phyloP scores from a whole-genome alignment of 208 protist species.

The Wallacemonas collosoma region DNA sequence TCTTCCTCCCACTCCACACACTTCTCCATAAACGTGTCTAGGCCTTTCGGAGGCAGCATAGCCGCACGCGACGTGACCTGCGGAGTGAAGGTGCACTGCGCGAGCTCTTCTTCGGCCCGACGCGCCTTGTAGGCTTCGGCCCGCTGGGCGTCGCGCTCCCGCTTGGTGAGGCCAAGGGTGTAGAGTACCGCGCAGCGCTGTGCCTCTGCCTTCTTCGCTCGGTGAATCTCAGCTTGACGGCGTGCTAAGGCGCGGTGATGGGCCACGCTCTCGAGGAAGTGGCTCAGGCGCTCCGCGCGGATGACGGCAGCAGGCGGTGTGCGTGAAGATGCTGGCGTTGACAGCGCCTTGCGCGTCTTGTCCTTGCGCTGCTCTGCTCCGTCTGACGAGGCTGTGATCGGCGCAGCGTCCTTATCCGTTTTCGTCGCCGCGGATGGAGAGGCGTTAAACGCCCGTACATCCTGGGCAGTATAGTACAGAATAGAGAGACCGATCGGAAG shows the following conservation, averaged over 20 bases:
- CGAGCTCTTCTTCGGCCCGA: slow-evolving; percentile 29
- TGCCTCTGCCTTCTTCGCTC: slow-evolving; percentile 25
- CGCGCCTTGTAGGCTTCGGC: slow-evolving; percentile 14
- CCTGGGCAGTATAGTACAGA: slow-evolving; percentile 52
- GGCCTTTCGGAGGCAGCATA: slow-evolving; percentile 37
- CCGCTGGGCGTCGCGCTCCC: slow-evolving; percentile 1
- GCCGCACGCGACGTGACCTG: slow-evolving; percentile 33
- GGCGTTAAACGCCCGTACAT: slow-evolving; percentile 11
- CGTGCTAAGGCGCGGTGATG: slow-evolving; percentile 21
- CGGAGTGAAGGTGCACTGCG: slow-evolving; percentile 57
- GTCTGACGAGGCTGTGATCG: too few relatives aligned
- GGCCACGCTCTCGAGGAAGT: slow-evolving; percentile 33
- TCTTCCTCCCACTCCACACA: slow-evolving; percentile 63
- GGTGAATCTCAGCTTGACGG: slow-evolving; percentile 20
- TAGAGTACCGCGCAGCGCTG: slow-evolving; percentile 31
- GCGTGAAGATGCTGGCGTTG: too few relatives aligned
- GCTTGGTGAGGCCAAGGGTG: slow-evolving; percentile 12
- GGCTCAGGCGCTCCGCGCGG: slow-evolving; percentile 23
- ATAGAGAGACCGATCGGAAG: slow-evolving; percentile 47
- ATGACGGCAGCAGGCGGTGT: too few relatives aligned
- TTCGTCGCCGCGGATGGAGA: background rate
- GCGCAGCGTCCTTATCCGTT: background rate
- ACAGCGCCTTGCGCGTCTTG: too few relatives aligned
- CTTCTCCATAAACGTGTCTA: slow-evolving; percentile 56
- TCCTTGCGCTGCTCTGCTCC: too few relatives aligned